Percentiles rank a stretch among this genome's conserved stretches.
Evolutionary conservation across 495 filamentous ascomycete genomes (phyloP).

Genomic region (Aspergillus indologenus): DNA sequence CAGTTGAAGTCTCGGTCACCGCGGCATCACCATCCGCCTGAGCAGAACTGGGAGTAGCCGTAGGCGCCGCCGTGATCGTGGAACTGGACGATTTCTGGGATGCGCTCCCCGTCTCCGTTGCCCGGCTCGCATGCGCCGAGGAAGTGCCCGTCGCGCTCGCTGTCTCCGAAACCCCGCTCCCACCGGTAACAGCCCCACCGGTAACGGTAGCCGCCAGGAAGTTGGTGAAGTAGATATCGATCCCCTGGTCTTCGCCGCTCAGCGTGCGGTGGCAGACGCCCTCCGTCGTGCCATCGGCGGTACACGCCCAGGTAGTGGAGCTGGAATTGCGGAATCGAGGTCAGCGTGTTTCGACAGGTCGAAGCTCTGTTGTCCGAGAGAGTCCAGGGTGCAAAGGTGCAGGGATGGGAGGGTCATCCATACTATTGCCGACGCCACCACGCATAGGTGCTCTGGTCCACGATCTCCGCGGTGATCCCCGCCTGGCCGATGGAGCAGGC

Average conservation of each 20-base stretch:
- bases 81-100: too few relatives aligned
- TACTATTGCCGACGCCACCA: constrained; percentile 1
- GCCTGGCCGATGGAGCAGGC: not conserved
- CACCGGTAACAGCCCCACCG: too few relatives aligned
- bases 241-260: constrained; percentile 4
- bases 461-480: not conserved
- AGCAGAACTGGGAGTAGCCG: not conserved
- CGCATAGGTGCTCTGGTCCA: constrained; percentile 1
- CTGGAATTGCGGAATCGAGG: not conserved
- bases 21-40: not conserved
- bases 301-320: not conserved
- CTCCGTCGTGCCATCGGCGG: not conserved
- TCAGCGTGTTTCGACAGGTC: too few relatives aligned
- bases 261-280: constrained; percentile 2
- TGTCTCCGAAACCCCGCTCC: too few relatives aligned
- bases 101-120: too few relatives aligned
- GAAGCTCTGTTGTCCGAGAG: too few relatives aligned
- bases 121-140: too few relatives aligned
- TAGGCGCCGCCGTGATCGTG: too few relatives aligned
- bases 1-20: not conserved
- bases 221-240: not conserved
- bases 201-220: not conserved
- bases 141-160: too few relatives aligned
- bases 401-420: not conserved
- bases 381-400: not conserved